These are phyloP conservation scores for Apiospora aurea DNA, from an alignment of 2,329 filamentous ascomycete genomes.

Conservation along the genomic window DNA sequence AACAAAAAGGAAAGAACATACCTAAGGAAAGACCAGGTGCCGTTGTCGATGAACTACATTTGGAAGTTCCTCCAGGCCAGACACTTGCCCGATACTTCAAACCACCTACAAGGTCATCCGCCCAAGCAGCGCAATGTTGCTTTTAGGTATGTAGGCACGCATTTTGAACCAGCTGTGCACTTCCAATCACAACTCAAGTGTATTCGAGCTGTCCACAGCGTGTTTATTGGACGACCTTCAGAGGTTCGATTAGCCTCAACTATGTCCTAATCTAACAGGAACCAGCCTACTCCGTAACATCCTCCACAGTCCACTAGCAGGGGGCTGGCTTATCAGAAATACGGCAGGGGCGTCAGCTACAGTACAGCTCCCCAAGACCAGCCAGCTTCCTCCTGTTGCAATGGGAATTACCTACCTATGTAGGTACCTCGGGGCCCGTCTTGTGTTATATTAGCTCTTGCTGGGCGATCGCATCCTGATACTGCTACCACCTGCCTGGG, in stretches of 20 bases:
- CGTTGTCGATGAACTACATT: neutral
- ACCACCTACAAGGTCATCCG: neutral
- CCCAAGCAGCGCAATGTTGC: neutral
- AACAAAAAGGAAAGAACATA: neutral
- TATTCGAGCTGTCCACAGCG: neutral
- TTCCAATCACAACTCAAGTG: neutral
- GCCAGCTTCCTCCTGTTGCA: neutral
- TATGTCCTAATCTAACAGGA: neutral
- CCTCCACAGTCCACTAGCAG: neutral
- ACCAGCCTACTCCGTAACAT: neutral
- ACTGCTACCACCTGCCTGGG: neutral
- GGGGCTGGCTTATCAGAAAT: constrained; percentile 6
- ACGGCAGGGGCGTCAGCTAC: neutral
- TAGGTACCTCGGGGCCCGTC: neutral
- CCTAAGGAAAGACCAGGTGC: neutral
- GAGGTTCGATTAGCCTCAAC: constrained; percentile 5
- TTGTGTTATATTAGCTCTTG: neutral
- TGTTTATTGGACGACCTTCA: neutral
- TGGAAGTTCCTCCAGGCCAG: neutral
- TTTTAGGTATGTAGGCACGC: neutral
- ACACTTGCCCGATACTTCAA: neutral
- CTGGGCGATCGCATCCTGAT: neutral
- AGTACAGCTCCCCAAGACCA: neutral
- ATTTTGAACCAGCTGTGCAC: neutral
- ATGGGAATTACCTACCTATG: neutral